Evolutionary conservation across 345 rosid genomes (phyloP), one percentile per base, ranked within the genome.

Genomic region (Eucalyptus shirleyi): DNA sequence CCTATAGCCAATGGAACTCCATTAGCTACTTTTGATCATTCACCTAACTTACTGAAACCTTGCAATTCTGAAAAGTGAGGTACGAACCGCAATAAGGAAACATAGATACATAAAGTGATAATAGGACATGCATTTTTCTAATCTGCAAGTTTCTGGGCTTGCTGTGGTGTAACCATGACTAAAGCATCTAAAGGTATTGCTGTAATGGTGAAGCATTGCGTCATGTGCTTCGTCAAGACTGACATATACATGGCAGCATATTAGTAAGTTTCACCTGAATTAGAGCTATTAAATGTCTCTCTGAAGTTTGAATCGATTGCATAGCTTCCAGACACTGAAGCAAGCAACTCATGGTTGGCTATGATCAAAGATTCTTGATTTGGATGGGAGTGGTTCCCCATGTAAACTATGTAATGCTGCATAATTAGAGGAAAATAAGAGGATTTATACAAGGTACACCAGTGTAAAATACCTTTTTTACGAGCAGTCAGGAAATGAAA

Each of bases 131-230:
- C 72, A 65, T 65, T 28, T n/a, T 65, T 30, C 37, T 49, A 88
- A 91, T 94, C 90, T 34, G 92, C 88, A 42, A 92, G 92, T 53
- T 67, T 87, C 18, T 90, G 88, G 87, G 93, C 94, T 90, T 95
- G 91, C 40, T 93, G 87, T 86, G 91, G 90, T 77, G 94, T 92
- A 50, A 93, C 93, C 94, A 91, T 91, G 81, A 95, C 95, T 11
- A 93, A 94, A 94, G 80, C 95, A 94, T 87, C 93, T 91, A 32
- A 94, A 51, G 56, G 94, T 92, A 89, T 90, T 93, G 83, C 92
- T 93, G 91, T 92, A 93, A 90, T 94, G 95, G 92, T 93, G 94
- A 91, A 93, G 49, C 67, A 91, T 83, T 17, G 86, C 89, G 44
- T 90, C 77, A 40, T 86, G 32, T 11, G 95, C 95, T 89, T 32